Percentiles rank a stretch among this genome's conserved stretches.
Evolutionary conservation across 2,329 filamentous ascomycete species (phyloP).

Genomic region (Apiospora koreana): DNA sequence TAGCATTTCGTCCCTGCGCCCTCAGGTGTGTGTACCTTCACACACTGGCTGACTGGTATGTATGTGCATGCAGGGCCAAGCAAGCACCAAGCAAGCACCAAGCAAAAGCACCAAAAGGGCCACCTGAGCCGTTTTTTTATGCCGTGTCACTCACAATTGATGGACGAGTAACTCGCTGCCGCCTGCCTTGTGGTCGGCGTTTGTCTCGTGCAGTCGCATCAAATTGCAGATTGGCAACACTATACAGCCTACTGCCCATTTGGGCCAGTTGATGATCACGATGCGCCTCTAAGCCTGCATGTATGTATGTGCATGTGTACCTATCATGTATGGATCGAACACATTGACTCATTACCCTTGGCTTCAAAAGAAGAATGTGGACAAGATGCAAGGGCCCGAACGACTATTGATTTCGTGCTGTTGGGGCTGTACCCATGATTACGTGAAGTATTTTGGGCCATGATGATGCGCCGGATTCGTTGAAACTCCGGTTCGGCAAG

Average conservation of each 20-base stretch:
- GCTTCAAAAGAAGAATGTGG: not conserved
- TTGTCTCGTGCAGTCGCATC: not conserved
- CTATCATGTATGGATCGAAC: not conserved
- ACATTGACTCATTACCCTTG: not conserved
- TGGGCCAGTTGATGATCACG: not conserved
- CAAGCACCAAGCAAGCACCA: too few species aligned
- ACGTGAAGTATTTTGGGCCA: not conserved
- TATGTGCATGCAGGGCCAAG: constrained; percentile 3
- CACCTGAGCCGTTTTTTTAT: not conserved
- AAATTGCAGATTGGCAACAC: not conserved
- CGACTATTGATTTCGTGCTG: not conserved
- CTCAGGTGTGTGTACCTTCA: not conserved
- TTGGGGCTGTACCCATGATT: not conserved
- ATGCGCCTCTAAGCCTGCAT: not conserved
- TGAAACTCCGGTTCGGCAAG: not conserved
- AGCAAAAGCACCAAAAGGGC: not conserved
- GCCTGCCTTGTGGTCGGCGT: not conserved
- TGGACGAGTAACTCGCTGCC: not conserved
- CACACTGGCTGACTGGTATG: too few species aligned
- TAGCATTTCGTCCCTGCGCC: not conserved
- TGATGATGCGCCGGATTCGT: not conserved
- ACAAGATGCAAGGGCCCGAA: not conserved
- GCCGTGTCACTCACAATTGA: not conserved
- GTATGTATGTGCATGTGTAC: not conserved
- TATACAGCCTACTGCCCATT: not conserved